Evolutionary conservation across 768 basidiomycete species (phyloP), one percentile per base, ranked within the genome.

Genomic region (Phaeolepiota aurea): DNA sequence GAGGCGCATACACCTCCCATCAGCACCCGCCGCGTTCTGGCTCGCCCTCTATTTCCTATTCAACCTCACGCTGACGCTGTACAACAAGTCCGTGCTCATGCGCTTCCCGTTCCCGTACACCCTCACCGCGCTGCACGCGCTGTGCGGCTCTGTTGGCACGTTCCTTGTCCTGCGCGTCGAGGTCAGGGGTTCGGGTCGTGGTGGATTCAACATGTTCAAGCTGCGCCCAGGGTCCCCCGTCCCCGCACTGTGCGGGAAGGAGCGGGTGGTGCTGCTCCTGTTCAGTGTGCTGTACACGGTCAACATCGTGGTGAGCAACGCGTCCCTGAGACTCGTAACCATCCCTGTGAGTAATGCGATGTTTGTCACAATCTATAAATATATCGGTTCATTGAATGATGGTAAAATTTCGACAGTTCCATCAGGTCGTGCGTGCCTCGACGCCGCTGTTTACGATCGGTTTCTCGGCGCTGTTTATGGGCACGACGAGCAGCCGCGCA

Each of bases 71-170:
- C 76, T 99, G 48, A 98, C 94, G 5, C 66, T 99, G 32, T 96
- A 89, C 63, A 99, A 99, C 74, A 99, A 99, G 62, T 72, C 77
- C 25, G 81, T 98, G 13, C 79, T 99, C 46, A 81, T 87, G 40
- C 77, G 74, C 42, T 98, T 98, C 55, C 96, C 96, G 0, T 98
- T 89, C 53, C 93, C 94, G 2, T 98, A 97, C 68, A 87, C 90
- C 2, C 73, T 99, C 16, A 97, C 94, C 1, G 92, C 91, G 3
- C 50, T 96, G 3, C 94, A 98, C 54, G 84, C 94, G 3, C 67
- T 97, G 10, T 87, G 82, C 47, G 90, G 92, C 0, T 75, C 82
- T 18, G 59, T 87, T 13, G 96, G 96, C 10, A 86, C 86, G n/a
- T 72, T 72, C 44, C 42, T 81, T 16, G 69, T 89, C 1, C 62